These are phyloP conservation scores for Malassezia cuniculi DNA, from an alignment of 1,284 basidiomycete genomes.

Conservation along the genomic window DNA sequence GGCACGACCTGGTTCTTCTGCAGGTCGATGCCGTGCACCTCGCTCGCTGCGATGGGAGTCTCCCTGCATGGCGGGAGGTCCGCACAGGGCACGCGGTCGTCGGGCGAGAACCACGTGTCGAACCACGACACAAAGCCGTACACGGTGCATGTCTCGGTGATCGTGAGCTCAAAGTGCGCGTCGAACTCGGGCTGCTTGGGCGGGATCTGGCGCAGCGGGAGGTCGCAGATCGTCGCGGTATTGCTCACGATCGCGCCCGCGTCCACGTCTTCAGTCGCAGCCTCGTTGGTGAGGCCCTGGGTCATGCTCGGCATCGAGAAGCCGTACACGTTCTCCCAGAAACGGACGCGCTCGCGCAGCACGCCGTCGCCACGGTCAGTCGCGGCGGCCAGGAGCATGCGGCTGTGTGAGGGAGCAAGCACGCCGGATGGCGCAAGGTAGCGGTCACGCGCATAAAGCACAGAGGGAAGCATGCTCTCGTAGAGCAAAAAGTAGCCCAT, in stretches of 20 bases:
- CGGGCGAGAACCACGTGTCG: conserved; percentile 41
- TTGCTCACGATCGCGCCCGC: conserved; percentile 20
- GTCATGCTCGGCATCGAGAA: conserved; percentile 39
- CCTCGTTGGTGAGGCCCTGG: conserved; percentile 32
- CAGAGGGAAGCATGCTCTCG: conserved; percentile 94
- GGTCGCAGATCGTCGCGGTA: conserved; percentile 26
- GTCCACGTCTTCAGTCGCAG: conserved; percentile 33
- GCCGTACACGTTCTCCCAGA: conserved; percentile 85
- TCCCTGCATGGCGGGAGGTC: conserved; percentile 20
- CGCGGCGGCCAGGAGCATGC: conserved; percentile 69
- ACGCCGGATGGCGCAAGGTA: conserved; percentile 62
- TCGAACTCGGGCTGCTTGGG: conserved; percentile 43
- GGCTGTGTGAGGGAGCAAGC: conserved; percentile 82
- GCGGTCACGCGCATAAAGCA: conserved; percentile 69
- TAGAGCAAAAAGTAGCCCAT: conserved; percentile 63
- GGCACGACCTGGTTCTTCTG: conserved; percentile 56
- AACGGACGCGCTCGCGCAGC: conserved; percentile 65
- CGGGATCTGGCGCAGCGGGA: conserved; percentile 26
- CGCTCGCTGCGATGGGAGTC: conserved; percentile 11
- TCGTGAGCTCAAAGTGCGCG: conserved; percentile 19
- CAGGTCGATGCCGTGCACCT: conserved; percentile 63
- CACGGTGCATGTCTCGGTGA: conserved; percentile 12
- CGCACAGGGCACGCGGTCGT: conserved; percentile 1
- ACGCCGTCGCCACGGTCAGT: conserved; percentile 56
- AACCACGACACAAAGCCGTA: conserved; percentile 42